Evolutionary conservation across 1,284 basidiomycete species (phyloP), one percentile per base, ranked within the genome.

Genomic region (Xanthoconium separans): DNA sequence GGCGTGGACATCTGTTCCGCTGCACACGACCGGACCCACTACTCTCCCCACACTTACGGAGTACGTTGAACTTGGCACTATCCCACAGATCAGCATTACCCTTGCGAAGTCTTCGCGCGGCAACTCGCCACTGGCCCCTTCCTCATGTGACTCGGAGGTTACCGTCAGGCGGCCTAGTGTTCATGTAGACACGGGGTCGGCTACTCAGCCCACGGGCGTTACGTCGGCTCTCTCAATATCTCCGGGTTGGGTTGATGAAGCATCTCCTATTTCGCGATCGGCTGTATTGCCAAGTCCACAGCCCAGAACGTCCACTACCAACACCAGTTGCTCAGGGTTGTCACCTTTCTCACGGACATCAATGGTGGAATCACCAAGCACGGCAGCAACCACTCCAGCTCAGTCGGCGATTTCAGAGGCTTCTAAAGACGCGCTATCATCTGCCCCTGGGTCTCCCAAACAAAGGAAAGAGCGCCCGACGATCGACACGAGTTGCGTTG

Each of bases 401-500:
- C 62, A 50, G 11, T 66, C 65, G 12, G 65, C 63, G 24, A 48
- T 48, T 18, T 66, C 65, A 27, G 61, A 65, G 40, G 47, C 18
- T 30, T 49, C 43, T 34, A 56, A 50, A 16, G 56, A 59, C n/a
- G 52, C 47, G 4, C 50, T 61, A 33, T 29, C 36, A 43, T 66
- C 59, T 46, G 15, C 51, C 51, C 51, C 64, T 45, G 56, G 53
- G 12, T 55, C 54, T 31, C 56, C 56, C 44, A 70, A 51, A 53
- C 68, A 63, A 43, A 58, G 65, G 44, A 66, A 69, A 43, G 66
- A 66, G 43, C 68, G 68, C 36, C 65, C 65, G 36, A 66, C 68
- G 55, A 66, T 66, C 48, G 65, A 66, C 51, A 66, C 65, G 49
- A 66, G 65, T 57, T 67, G 64, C 47, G 68, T 65, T 55, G 65